Conservation (phyloP, 169 alveolate genomes). For the Plasmodium gonderi region DNA sequence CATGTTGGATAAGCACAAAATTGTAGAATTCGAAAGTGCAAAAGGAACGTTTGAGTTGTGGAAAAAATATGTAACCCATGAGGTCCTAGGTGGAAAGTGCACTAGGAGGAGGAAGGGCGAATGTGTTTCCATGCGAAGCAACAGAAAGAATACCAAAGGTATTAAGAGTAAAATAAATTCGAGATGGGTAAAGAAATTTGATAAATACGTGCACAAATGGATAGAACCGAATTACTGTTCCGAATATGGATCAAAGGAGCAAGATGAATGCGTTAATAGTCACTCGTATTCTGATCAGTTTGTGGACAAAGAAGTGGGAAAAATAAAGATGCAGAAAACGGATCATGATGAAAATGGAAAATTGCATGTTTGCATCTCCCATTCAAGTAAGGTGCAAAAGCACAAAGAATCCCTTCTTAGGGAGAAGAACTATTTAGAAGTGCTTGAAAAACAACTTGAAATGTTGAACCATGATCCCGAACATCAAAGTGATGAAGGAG, state of each 20-base stretch:
- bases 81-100: not conserved
- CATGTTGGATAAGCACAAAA: constrained; percentile 28
- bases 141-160: not conserved
- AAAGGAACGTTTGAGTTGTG: constrained; percentile 31
- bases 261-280: not conserved
- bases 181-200: not conserved
- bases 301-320: not conserved
- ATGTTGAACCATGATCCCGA: not conserved
- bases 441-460: constrained; percentile 19
- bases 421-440: not conserved
- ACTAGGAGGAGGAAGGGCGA: not conserved
- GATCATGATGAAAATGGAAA: not conserved
- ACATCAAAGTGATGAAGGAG: constrained; percentile 20
- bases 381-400: not conserved
- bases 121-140: not conserved
- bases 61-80: constrained; percentile 41
- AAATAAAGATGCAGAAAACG: no score
- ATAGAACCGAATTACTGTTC: not conserved
- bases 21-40: not conserved
- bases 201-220: constrained; percentile 31
- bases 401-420: not conserved
- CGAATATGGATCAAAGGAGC: not conserved
- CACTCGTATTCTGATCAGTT: not conserved
- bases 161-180: not conserved
- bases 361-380: no score